Percentiles rank a stretch among this genome's conserved stretches.
Evolutionary conservation across 2,329 filamentous ascomycete species (phyloP).

Genomic region (Fusarium stilboides): DNA sequence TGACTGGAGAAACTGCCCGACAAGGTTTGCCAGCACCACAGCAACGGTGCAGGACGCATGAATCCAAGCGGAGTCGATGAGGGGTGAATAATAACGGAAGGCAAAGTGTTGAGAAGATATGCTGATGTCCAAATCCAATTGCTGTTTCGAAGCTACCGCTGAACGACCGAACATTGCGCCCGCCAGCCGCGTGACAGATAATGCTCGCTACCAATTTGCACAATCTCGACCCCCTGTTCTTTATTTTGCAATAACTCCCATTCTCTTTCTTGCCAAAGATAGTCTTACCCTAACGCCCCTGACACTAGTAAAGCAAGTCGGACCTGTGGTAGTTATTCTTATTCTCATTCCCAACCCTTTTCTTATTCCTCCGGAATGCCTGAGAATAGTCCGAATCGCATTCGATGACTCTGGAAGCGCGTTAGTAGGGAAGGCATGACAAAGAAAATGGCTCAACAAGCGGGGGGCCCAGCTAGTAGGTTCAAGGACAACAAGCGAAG

Average conservation of each 20-base stretch:
- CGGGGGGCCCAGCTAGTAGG: not conserved
- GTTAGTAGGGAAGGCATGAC: slow-evolving; percentile 45
- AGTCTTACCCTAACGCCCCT: slow-evolving; percentile 48
- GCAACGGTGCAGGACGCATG: slow-evolving; percentile 5
- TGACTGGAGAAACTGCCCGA: slow-evolving; percentile 1
- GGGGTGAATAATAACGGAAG: not conserved
- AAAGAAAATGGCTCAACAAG: slow-evolving; percentile 7
- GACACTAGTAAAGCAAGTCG: slow-evolving; percentile 45
- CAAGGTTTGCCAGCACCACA: slow-evolving; percentile 7
- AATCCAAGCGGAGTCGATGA: slow-evolving; percentile 5
- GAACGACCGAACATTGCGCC: slow-evolving; percentile 49
- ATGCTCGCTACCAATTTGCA: slow-evolving; percentile 57
- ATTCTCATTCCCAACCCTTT: slow-evolving; percentile 9
- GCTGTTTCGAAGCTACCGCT: slow-evolving; percentile 52
- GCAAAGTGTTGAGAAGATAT: slow-evolving; percentile 38
- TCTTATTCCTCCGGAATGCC: slow-evolving; percentile 73
- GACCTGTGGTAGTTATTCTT: slow-evolving; percentile 31
- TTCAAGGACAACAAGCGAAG: not conserved
- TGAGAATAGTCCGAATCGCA: slow-evolving; percentile 82
- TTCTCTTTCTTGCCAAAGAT: slow-evolving; percentile 46
- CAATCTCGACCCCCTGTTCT: slow-evolving; percentile 41
- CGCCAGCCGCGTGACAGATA: slow-evolving; percentile 51
- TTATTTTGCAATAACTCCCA: slow-evolving; percentile 43
- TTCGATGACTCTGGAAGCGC: slow-evolving; percentile 76
- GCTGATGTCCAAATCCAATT: slow-evolving; percentile 52